Evolutionary conservation across 805 yeast genomes (phyloP).

Genomic region (Scheffersomyces amazonensis): DNA sequence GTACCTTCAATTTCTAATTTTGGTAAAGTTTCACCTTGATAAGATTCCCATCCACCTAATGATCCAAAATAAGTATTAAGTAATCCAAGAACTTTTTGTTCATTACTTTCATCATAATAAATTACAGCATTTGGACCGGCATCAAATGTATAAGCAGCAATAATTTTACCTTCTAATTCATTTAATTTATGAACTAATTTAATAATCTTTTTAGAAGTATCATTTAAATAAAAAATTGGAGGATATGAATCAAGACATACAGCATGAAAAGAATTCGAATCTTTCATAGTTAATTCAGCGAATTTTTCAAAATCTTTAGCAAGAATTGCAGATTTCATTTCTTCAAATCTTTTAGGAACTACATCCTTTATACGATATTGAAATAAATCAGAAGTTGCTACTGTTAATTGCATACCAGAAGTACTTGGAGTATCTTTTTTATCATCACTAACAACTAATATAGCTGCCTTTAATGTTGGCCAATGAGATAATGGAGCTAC

Average conservation of each 20-base stretch:
- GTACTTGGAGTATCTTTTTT: conserved; percentile 96
- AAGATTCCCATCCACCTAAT: conserved; percentile 67
- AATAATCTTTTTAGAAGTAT: conserved; percentile 80
- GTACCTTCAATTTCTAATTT: conserved; percentile 33
- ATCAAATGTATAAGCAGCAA: conserved; percentile 97
- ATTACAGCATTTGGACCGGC: conserved; percentile 99
- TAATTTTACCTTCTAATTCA: conserved; percentile 55
- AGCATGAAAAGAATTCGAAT: conserved; percentile 96
- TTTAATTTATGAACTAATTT: conserved; percentile 78
- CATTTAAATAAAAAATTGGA: conserved; percentile 92
- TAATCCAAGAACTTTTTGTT: conserved; percentile 67
- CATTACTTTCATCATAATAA: conserved; percentile 79
- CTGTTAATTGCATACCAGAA: conserved; percentile 95
- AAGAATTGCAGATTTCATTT: conserved; percentile 76
- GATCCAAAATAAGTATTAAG: conserved; percentile 57
- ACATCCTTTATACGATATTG: conserved; percentile 72
- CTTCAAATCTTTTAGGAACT: conserved; percentile 81
- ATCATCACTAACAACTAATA: conserved; percentile 87
- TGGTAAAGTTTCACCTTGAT: conserved; percentile 14
- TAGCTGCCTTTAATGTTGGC: conserved; percentile 91
- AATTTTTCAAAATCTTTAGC: conserved; percentile 74
- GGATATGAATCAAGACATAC: conserved; percentile 95
- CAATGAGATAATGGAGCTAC: conserved; percentile 82
- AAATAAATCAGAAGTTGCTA: conserved; percentile 83
- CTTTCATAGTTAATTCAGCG: conserved; percentile 92